Conservation (phyloP, 176 grass and related monocot genomes). For the Rhipidocladum racemiflorum region DNA sequence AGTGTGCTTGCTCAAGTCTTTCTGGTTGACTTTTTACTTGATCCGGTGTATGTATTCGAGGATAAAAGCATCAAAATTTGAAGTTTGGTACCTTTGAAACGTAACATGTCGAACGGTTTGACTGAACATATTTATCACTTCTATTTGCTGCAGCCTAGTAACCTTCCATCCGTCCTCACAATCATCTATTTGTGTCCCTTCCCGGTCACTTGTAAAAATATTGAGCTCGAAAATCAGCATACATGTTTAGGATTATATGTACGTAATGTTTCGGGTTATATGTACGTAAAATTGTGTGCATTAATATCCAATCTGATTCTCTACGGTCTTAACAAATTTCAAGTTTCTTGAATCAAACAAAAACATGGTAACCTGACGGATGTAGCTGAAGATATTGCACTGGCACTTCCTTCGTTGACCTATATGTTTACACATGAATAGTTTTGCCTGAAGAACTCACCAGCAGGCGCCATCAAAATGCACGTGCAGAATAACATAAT, state of each 20-base stretch:
- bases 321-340: not conserved
- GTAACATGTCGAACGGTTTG: not conserved
- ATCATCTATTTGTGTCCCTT: not conserved
- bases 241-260: no score
- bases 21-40: not conserved
- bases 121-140: not conserved
- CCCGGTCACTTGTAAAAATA: not conserved
- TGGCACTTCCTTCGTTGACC: no score
- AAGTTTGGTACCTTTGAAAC: not conserved
- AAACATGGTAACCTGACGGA: not conserved
- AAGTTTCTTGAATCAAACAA: not conserved
- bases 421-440: no score
- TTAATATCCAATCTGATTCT: not conserved
- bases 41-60: conserved; percentile 1
- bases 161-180: not conserved
- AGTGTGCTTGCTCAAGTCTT: not conserved
- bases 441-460: no score
- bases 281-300: not conserved
- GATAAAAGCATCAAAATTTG: not conserved
- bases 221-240: not conserved
- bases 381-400: not conserved
- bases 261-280: no score
- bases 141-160: not conserved
- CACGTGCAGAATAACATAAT: no score
- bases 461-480: no score